Evolutionary conservation across 2,329 filamentous ascomycete genomes (phyloP).

Genomic region (Beauveria brongniartii): DNA sequence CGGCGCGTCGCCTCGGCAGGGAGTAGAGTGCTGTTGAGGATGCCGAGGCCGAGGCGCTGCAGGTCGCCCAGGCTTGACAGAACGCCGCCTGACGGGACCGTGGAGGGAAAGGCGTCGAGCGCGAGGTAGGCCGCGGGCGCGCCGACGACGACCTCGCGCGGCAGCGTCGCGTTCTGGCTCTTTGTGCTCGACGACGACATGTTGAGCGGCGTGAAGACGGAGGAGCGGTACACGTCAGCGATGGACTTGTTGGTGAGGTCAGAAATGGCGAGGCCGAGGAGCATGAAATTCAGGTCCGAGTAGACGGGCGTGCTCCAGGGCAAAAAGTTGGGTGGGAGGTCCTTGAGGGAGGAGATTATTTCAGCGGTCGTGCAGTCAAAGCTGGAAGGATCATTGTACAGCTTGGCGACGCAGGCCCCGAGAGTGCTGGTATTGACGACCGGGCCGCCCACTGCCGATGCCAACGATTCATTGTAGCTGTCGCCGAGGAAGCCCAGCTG

Average conservation of each 20-base stretch:
- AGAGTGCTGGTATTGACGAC: not conserved
- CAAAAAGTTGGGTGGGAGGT: not conserved
- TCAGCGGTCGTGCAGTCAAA: not conserved
- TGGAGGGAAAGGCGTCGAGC: not conserved
- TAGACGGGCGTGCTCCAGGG: slow-evolving; percentile 3
- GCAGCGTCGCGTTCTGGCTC: not conserved
- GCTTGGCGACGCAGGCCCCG: not conserved
- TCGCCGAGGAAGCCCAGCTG: not conserved
- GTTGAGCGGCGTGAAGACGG: slow-evolving; percentile 3
- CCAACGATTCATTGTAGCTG: not conserved
- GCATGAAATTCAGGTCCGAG: slow-evolving; percentile 6
- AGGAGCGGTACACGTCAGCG: not conserved
- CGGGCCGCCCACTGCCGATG: not conserved
- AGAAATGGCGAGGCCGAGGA: slow-evolving; percentile 1
- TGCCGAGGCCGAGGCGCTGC: not conserved
- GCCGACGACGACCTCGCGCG: not conserved
- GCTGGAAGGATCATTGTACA: not conserved
- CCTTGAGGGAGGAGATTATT: not conserved
- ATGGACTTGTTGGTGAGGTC: not conserved
- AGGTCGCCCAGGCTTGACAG: slow-evolving; percentile 3
- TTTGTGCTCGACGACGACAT: slow-evolving; percentile 6
- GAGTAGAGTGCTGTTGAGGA: slow-evolving; percentile 6
- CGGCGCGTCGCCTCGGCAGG: slow-evolving; percentile 8
- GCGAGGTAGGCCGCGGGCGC: not conserved
- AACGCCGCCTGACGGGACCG: not conserved